Evolutionary conservation across 2,329 filamentous ascomycete genomes (phyloP).

Genomic region (Claviceps fusiformis): DNA sequence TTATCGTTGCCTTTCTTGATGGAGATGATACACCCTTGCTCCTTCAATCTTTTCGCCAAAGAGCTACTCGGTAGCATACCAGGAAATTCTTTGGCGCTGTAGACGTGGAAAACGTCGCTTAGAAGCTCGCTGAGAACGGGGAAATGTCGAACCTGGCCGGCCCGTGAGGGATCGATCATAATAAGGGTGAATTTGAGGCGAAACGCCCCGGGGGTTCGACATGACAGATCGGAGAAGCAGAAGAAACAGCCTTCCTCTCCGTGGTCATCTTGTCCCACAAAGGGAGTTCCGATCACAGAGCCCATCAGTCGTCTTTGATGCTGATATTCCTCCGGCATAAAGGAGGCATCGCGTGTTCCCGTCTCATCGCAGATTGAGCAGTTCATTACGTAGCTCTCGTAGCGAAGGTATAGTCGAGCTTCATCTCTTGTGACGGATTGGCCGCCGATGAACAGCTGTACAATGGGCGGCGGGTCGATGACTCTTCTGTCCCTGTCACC

Average conservation of each 20-base stretch:
- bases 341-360: constrained; percentile 53
- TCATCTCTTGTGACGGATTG: constrained; percentile 41
- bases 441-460: constrained; percentile 56
- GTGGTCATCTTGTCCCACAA: constrained; percentile 61
- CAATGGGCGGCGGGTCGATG: constrained; percentile 72
- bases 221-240: constrained; percentile 71
- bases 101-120: constrained; percentile 65
- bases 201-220: constrained; percentile 64
- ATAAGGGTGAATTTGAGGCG: constrained; percentile 62
- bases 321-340: constrained; percentile 57
- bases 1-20: constrained; percentile 77
- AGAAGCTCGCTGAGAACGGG: constrained; percentile 38
- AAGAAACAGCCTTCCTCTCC: constrained; percentile 69
- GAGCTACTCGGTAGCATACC: constrained; percentile 69
- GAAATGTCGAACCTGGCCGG: constrained; percentile 30
- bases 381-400: constrained; percentile 58
- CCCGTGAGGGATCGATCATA: constrained; percentile 49
- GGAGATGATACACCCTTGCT: constrained; percentile 71
- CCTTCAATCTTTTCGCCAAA: constrained; percentile 59
- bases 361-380: constrained; percentile 63
- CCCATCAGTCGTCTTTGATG: constrained; percentile 69
- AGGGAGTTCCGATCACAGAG: constrained; percentile 62
- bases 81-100: constrained; percentile 74
- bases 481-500: constrained; percentile 70
- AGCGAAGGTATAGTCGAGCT: constrained; percentile 34